Evolutionary conservation across 2,329 filamentous ascomycete genomes (phyloP), one percentile per base, ranked within the genome.

Genomic region (Beauveria rudraprayagi): DNA sequence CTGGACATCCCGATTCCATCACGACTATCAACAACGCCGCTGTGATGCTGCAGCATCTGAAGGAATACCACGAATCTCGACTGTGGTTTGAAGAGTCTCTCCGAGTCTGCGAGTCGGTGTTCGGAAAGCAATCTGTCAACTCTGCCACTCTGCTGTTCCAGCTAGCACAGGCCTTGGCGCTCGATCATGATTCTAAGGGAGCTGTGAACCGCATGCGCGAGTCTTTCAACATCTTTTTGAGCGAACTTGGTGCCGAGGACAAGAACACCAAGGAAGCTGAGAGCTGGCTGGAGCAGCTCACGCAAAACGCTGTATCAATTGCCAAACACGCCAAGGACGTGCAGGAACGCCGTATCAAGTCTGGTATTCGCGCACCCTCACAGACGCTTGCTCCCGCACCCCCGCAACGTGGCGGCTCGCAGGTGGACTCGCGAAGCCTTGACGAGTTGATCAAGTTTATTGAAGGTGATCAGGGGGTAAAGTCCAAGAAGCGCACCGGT

Each of bases 21-120:
- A 99, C 95, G 9, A 97, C 94, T 17, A 89, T 97, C 76, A 99
- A 97, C 83, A 99, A 99, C 70, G 93, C 91, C 22, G 94, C 94
- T 8, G 94, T 99, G 63, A 99, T 99, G 94, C 85, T 99, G 62
- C 94, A 99, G 76, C 88, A 92, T 61, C 83, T 97, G 68, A 96
- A 97, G 80, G 87, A 90, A 63, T 99, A 96, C 78, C 88, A 93
- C 68, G 91, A 96, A 76, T 97, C 93, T 51, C 88, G 94, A 56
- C 82, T 93, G 64, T 99, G 94, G 94, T 99, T 99, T 71, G 94
- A 97, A 75, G 89, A 91, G 65, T 95, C 92, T 10, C 85, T 97
- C 56, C 83, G 85, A 48, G 88, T 97, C 64, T 97, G 92, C 73
- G 92, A 97, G 76, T 84, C 88, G 51, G 86, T 97, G 5, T 96